Conservation (phyloP, 1,284 basidiomycete genomes). For the Ustilago hordei region DNA sequence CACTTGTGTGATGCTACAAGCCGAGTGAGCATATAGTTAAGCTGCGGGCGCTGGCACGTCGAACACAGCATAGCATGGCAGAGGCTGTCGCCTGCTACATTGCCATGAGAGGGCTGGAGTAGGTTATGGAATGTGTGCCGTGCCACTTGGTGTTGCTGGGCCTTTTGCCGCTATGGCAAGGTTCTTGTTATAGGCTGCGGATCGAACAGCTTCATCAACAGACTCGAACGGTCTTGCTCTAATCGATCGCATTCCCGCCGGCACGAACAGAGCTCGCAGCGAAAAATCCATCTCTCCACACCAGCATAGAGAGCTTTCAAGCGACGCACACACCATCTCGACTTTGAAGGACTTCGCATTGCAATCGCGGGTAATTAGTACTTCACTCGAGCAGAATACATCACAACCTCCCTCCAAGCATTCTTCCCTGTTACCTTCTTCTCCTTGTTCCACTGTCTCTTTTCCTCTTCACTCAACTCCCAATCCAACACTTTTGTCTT, state of each 20-base stretch:
- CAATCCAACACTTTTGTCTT: slow-evolving; percentile 48
- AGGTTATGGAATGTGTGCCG: background rate
- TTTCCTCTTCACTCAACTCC: slow-evolving; percentile 37
- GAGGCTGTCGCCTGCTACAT: background rate
- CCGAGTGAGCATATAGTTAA: too few species aligned
- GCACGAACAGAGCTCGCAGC: background rate
- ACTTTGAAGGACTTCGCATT: background rate
- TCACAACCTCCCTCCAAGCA: slow-evolving; percentile 40
- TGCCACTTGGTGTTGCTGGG: too few species aligned
- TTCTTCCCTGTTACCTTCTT: slow-evolving; percentile 33
- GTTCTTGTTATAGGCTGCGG: background rate
- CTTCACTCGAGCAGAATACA: slow-evolving; percentile 56
- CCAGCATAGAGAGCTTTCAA: background rate
- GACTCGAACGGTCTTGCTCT: background rate
- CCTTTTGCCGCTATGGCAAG: too few species aligned
- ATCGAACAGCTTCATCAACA: background rate
- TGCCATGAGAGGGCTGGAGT: background rate
- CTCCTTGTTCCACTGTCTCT: slow-evolving; percentile 36
- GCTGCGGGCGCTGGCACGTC: slow-evolving; percentile 1
- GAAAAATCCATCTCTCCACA: background rate
- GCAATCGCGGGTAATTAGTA: slow-evolving; percentile 15
- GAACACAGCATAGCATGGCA: background rate
- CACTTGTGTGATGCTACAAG: too few species aligned
- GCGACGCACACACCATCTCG: background rate
- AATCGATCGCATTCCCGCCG: background rate